Conservation (phyloP, 345 rosid species). For the Viola odorata region DNA sequence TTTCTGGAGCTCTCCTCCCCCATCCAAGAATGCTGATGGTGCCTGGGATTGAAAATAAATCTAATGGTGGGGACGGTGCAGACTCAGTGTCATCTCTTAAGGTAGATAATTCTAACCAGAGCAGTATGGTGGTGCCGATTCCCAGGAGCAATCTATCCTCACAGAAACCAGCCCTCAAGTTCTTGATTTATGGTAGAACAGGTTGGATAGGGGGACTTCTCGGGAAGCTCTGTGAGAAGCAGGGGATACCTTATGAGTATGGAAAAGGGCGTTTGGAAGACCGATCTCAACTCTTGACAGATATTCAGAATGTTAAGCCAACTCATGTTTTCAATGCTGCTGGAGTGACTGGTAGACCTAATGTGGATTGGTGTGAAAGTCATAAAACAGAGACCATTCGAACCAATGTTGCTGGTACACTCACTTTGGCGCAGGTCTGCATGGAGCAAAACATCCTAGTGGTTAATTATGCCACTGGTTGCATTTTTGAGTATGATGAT, state of each 20-base stretch:
- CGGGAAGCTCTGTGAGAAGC: constrained; percentile 18
- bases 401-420: constrained; percentile 15
- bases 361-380: constrained; percentile 23
- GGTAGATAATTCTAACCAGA: not conserved
- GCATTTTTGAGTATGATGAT: constrained; percentile 15
- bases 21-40: constrained; percentile 23
- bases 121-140: constrained; percentile 6
- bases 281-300: constrained; percentile 10
- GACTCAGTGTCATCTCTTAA: not conserved
- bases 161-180: not conserved
- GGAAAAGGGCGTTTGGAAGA: constrained; percentile 18
- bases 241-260: constrained; percentile 18
- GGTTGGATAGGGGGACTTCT: constrained; percentile 22
- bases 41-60: constrained; percentile 5
- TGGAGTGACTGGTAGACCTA: constrained; percentile 22
- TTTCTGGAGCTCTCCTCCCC: constrained; percentile 13
- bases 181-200: constrained; percentile 1
- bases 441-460: constrained; percentile 12
- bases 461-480: constrained; percentile 16
- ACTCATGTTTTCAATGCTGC: constrained; percentile 22
- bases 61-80: too few relatives aligned
- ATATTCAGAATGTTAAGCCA: constrained; percentile 14
- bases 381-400: constrained; percentile 17
- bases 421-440: constrained; percentile 17
- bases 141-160: not conserved